Conservation (phyloP, 257 asterid genomes). For the Solanum corneliomulleri region DNA sequence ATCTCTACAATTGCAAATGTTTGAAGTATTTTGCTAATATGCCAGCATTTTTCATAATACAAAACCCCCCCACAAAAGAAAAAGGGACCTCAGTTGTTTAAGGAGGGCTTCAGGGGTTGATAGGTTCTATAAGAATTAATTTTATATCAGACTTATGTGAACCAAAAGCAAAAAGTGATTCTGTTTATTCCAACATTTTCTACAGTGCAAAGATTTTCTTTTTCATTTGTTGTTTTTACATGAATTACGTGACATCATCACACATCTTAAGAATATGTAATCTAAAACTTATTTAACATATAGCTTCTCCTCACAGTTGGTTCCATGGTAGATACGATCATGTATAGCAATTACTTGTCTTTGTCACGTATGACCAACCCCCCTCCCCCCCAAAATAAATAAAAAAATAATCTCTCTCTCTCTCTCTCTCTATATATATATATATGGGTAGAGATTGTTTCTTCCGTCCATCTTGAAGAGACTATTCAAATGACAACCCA, state of each 20-base stretch:
- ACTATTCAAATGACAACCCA: background rate
- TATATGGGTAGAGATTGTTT: background rate
- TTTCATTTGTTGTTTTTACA: background rate
- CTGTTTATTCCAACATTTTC: background rate
- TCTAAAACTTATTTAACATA: background rate
- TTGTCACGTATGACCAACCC: background rate
- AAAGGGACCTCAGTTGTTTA: background rate
- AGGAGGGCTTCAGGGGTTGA: background rate
- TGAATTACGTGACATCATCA: background rate
- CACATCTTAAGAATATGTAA: background rate
- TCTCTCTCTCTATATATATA: no score
- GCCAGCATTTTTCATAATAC: background rate
- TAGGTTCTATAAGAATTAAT: background rate
- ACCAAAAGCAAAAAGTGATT: background rate
- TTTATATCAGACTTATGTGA: background rate
- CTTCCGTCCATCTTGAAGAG: background rate
- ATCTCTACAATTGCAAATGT: background rate
- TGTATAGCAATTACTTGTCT: background rate
- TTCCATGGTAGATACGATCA: background rate
- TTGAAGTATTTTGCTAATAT: background rate
- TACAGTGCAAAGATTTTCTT: background rate
- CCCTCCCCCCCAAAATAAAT: background rate
- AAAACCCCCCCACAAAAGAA: background rate
- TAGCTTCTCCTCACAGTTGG: background rate
- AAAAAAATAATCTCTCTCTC: no score